Percentiles rank a stretch among this genome's conserved stretches.
phyloP scores from a whole-genome alignment of 306 rosid species.

The Castanopsis chinensis region DNA sequence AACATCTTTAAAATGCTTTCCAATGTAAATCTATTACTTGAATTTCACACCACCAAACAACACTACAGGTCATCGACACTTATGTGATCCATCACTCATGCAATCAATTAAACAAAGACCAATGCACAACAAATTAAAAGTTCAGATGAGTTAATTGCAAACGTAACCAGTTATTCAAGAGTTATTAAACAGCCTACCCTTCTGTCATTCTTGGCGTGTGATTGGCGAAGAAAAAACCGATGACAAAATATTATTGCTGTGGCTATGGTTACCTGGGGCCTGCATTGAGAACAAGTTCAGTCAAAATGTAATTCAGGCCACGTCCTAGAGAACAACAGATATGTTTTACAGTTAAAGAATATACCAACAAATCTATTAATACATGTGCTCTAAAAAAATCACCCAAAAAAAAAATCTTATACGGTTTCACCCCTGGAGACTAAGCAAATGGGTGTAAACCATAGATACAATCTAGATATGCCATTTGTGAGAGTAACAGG shows the following conservation, averaged over 20 bases:
- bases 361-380: background rate
- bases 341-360: background rate
- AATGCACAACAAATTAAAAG: background rate
- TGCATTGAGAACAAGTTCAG: slow-evolving; percentile 39
- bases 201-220: slow-evolving; percentile 95
- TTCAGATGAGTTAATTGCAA: background rate
- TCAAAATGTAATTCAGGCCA: background rate
- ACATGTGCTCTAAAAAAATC: background rate
- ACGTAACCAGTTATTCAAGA: background rate
- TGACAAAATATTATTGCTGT: slow-evolving; percentile 97
- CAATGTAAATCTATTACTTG: background rate
- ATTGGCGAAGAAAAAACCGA: slow-evolving; percentile 93
- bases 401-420: background rate
- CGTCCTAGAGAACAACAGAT: background rate
- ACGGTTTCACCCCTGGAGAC: no score
- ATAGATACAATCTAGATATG: no score
- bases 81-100: background rate
- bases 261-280: slow-evolving; percentile 98
- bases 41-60: background rate
- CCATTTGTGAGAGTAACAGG: no score
- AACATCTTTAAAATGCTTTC: background rate
- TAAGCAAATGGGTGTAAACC: no score
- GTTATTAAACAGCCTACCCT: slow-evolving; percentile 50
- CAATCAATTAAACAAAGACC: background rate
- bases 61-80: background rate